Percentiles rank a stretch among this genome's conserved stretches.
These are phyloP conservation scores for Backusella psychrophila DNA, from an alignment of 192 early-diverging fungal genomes.

Conservation along the genomic window DNA sequence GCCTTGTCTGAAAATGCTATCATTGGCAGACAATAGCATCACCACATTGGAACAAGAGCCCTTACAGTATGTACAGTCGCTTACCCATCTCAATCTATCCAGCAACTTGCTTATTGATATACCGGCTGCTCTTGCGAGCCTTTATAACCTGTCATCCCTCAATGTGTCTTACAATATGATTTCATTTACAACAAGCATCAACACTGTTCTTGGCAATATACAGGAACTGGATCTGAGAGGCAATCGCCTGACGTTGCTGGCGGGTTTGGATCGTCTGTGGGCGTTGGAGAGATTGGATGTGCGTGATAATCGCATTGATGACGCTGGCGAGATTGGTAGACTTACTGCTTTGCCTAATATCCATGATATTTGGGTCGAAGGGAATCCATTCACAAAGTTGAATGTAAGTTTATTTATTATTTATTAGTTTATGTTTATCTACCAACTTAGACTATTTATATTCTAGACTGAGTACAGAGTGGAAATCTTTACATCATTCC, in stretches of 20 bases:
- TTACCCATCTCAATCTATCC: constrained; percentile 51
- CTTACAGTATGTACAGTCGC: constrained; percentile 31
- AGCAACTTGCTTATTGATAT: constrained; percentile 48
- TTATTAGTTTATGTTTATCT: neutral
- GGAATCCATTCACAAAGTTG: constrained; percentile 48
- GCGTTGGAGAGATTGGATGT: constrained; percentile 54
- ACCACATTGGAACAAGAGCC: constrained; percentile 44
- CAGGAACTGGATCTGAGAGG: constrained; percentile 46
- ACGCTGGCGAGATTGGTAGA: constrained; percentile 50
- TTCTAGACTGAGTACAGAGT: constrained; percentile 48
- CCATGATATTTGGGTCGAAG: constrained; percentile 50
- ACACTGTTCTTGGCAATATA: constrained; percentile 52
- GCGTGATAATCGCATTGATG: constrained; percentile 50
- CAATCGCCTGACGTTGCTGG: constrained; percentile 48
- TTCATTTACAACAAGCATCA: constrained; percentile 41
- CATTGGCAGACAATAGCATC: constrained; percentile 49
- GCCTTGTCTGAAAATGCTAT: constrained; percentile 39
- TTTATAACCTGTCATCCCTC: constrained; percentile 48
- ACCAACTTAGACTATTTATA: neutral
- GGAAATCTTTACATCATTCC: constrained; percentile 46
- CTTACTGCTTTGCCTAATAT: constrained; percentile 47
- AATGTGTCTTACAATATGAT: constrained; percentile 61
- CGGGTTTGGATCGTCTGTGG: constrained; percentile 55
- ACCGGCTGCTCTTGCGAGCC: constrained; percentile 38
- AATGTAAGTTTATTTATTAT: constrained; percentile 36